Evolutionary conservation across 148 eudicot species (phyloP).

Genomic region (Chenopodium quinoa): DNA sequence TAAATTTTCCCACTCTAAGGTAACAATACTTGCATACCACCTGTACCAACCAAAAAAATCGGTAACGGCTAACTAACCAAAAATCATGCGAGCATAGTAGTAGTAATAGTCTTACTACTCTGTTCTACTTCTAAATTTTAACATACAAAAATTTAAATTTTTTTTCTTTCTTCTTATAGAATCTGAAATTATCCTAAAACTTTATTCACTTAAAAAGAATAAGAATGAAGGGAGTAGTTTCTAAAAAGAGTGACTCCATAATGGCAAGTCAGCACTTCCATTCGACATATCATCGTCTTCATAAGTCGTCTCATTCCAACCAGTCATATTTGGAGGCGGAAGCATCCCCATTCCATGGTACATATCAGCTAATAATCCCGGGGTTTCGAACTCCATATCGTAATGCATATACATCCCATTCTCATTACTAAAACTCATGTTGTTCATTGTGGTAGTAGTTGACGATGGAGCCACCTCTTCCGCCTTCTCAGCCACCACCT

Average conservation of each 20-base stretch:
- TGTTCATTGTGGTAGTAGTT: background rate
- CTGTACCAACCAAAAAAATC: background rate
- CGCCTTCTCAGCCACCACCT: background rate
- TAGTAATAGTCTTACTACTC: background rate
- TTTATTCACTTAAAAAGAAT: too few species aligned
- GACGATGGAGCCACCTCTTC: background rate
- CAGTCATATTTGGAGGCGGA: conserved; percentile 1
- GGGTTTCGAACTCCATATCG: conserved; percentile 49
- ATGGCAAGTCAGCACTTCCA: conserved; percentile 21
- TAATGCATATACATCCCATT: conserved; percentile 41
- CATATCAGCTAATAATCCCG: conserved; percentile 54
- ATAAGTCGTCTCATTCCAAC: too few species aligned
- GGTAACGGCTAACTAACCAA: background rate
- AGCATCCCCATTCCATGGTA: conserved; percentile 56
- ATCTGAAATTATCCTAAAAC: background rate
- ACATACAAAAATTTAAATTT: background rate
- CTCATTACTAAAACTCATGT: background rate
- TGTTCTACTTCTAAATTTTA: background rate
- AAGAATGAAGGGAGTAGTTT: background rate
- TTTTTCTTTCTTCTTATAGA: background rate
- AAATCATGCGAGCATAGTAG: background rate
- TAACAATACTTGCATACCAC: background rate
- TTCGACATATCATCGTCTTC: conserved; percentile 9
- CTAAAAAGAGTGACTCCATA: conserved; percentile 35
- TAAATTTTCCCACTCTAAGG: background rate